A percentile compares a stretch with the other conserved stretches of the same genome.
These are phyloP conservation scores for Catharanthus roseus DNA, from an alignment of 257 asterid genomes.

Conservation along the genomic window DNA sequence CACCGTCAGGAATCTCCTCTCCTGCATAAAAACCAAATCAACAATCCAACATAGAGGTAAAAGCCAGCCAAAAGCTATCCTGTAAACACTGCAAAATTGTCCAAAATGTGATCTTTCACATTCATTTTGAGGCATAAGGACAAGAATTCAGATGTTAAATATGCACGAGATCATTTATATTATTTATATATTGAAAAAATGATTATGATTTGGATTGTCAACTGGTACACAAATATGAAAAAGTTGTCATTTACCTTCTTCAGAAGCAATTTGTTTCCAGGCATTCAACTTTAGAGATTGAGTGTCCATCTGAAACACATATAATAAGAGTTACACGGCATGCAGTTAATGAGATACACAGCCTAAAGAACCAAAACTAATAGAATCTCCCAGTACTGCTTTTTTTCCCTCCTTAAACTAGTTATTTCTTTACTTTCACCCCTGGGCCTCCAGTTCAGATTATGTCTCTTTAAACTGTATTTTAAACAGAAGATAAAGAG, in stretches of 20 bases:
- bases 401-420: background rate
- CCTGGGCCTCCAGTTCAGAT: background rate
- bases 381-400: background rate
- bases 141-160: background rate
- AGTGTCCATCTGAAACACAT: constrained; percentile 62
- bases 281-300: constrained; percentile 67
- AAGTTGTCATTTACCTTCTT: constrained; percentile 56
- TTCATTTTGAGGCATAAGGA: background rate
- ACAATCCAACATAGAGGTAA: background rate
- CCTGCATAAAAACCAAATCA: constrained; percentile 37
- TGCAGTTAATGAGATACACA: constrained; percentile 9
- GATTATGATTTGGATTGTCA: background rate
- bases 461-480: background rate
- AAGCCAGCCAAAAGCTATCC: background rate
- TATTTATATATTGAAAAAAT: background rate
- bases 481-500: constrained; percentile 6
- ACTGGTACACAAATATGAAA: background rate
- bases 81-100: background rate
- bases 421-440: too few relatives aligned
- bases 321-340: constrained; percentile 10
- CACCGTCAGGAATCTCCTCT: constrained; percentile 63
- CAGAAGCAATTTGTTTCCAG: constrained; percentile 86
- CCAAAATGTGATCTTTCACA: background rate
- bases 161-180: background rate
- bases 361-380: background rate